Conservation (phyloP, 257 asterid genomes). For the Forsythia suspensa region DNA sequence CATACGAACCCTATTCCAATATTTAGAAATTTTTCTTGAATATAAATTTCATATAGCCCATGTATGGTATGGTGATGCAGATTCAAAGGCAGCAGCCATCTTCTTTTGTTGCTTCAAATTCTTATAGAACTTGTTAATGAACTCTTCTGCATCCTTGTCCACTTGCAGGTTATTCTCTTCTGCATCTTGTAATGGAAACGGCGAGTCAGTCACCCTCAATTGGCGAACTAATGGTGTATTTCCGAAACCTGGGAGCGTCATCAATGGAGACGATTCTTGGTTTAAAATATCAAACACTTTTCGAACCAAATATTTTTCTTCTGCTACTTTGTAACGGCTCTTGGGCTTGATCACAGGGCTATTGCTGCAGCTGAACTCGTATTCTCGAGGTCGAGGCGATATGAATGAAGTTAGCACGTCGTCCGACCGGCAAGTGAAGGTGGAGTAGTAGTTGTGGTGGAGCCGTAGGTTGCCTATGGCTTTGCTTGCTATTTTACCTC, state of each 20-base stretch:
- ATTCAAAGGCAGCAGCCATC: constrained; percentile 37
- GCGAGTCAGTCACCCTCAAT: constrained; percentile 28
- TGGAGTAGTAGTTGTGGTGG: constrained; percentile 30
- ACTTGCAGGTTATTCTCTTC: constrained; percentile 28
- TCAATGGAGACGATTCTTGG: constrained; percentile 20
- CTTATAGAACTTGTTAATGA: constrained; percentile 46
- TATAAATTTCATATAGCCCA: constrained; percentile 24
- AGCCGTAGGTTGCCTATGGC: constrained; percentile 27
- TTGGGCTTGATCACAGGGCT: constrained; percentile 22
- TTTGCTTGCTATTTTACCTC: constrained; percentile 29
- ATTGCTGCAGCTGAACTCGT: constrained; percentile 59
- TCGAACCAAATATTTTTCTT: constrained; percentile 9
- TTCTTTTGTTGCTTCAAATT: constrained; percentile 47
- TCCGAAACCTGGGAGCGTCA: constrained; percentile 22
- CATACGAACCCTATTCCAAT: neutral
- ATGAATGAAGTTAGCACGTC: constrained; percentile 31
- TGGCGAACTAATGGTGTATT: constrained; percentile 20
- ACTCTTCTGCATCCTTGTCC: constrained; percentile 51
- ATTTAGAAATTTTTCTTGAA: neutral
- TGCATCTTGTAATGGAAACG: constrained; percentile 11
- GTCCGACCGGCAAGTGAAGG: constrained; percentile 37
- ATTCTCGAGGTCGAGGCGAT: constrained; percentile 39
- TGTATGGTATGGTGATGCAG: constrained; percentile 49
- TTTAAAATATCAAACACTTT: constrained; percentile 25
- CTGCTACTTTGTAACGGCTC: neutral